Evolutionary conservation across 78 protist species (phyloP), one percentile per base, ranked within the genome.

Genomic region (Cavenderia fasciculata): DNA sequence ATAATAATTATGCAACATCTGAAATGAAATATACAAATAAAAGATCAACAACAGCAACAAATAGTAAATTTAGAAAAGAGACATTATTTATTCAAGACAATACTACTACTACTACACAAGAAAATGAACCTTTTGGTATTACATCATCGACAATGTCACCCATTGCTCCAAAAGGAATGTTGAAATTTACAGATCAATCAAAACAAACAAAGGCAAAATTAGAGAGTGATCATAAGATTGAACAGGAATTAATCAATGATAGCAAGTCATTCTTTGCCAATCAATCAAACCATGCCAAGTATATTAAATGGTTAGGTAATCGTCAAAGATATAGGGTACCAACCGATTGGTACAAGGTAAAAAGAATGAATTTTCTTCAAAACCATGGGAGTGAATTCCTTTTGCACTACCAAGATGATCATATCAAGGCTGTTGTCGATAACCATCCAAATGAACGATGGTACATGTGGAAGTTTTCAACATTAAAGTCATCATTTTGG

Each of bases 391-490:
- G 21, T 2, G 31, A 25, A 6, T 5, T 82, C 12, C 40, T 82
- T 1, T 36, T 52, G 19, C 4, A 4, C 2, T 65, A 68, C 49
- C 31, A 41, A 34, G 78, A 57, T n/a, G 90, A 82, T 36, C 71
- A 82, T 56, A 57, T 82, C 8, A 19, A 56, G 38, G 90, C 90
- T 0, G 31, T 68, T 0, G 38, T 77, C 7, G 44, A 65, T 14
- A 21, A 23, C 2, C 29, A 12, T 27, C 79, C 90, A 21, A 25
- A 59, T 5, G 2, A 34, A 0, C 4, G 38, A 0, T 68, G 62
- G 71, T 2, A 43, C 21, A 1, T 7, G 3, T 82, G 66, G 70
- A 68, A 57, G 27, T 82, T 82, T 51, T 78, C 90, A 68, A 82
- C 90, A 8, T 25, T 66, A 3, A 16, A 23, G 19, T 41, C 41